Evolutionary conservation across 495 filamentous ascomycete genomes (phyloP).

Genomic region (Neurospora hispaniola): DNA sequence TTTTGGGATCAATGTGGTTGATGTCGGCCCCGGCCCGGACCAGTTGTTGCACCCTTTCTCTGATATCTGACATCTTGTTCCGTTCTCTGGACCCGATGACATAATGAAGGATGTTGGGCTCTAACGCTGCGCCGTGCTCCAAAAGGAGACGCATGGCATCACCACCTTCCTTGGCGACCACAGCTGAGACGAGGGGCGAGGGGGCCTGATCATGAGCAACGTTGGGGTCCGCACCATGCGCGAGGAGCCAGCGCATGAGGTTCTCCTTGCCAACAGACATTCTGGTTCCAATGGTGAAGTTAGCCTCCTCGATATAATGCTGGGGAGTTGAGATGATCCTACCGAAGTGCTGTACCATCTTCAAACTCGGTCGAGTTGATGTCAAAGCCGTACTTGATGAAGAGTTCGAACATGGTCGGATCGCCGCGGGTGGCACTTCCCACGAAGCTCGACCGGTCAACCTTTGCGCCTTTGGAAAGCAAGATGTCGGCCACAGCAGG

Average conservation of each 20-base stretch:
- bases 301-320: neutral
- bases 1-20: neutral
- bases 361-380: neutral
- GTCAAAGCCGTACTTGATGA: neutral
- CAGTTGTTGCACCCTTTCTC: neutral
- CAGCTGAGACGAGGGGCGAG: neutral
- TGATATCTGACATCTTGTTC: accelerated
- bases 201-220: neutral
- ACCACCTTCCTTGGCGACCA: accelerated
- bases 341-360: neutral
- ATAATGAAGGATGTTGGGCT: neutral
- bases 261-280: neutral
- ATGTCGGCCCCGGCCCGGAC: neutral
- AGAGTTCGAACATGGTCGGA: neutral
- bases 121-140: neutral
- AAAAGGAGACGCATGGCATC: neutral
- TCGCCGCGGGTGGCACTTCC: neutral
- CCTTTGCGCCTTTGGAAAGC: neutral
- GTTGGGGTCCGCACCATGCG: neutral
- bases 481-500: neutral
- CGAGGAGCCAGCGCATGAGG: neutral
- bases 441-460: neutral
- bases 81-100: neutral
- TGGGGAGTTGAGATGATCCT: neutral
- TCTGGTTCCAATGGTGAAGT: neutral